Evolutionary conservation across 176 grass and related monocot genomes (phyloP), one percentile per base, ranked within the genome.

Genomic region (Poa annua): DNA sequence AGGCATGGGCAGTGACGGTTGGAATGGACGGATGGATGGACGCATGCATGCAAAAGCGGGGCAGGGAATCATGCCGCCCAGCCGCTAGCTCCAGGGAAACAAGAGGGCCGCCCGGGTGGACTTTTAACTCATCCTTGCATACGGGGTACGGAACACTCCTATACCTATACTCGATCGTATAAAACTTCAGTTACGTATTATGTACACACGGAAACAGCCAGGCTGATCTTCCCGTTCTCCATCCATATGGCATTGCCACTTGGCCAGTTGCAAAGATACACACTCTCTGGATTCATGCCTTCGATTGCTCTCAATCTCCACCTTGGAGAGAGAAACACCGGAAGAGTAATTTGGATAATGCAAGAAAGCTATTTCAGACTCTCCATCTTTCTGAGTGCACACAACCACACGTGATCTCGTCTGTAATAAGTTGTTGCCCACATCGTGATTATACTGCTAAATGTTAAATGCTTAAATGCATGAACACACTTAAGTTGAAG

Each of bases 21-120:
- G 71, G 75, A 81, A 56, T 67, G 60, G 75, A 81, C 78, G 59
- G 79, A 67, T 26, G 71, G 69, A 88, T 85, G 76, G 87, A 89
- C 87, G 77, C 77, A 41, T 89, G 87, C 87, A 89, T 81, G 87
- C 82, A 79, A 53, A 73, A 79, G 59, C 48, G 8, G 7, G 19
- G 33, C 24, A 7, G 32, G 52, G 86, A 79, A 79, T 83, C 75
- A 74, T 74, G 25, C 66, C 81, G 10, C 2, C 66, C 81, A 3
- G 2, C 8, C 11, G 44, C 44, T 47, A 11, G 25, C 83, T 68
- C 47, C 86, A 48, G 75, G 36, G 56, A 25, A 65, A 29, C 29
- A 29, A 45, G 25, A 25, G 56, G n/a, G n/a, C n/a, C n/a, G n/a
- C n/a, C 66, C 68, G 75, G 51, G 76, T 84, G 81, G 82, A 88